Evolutionary conservation across 352 stramenopile genomes (phyloP), one percentile per base, ranked within the genome.

Genomic region (Pythium folliculosum): DNA sequence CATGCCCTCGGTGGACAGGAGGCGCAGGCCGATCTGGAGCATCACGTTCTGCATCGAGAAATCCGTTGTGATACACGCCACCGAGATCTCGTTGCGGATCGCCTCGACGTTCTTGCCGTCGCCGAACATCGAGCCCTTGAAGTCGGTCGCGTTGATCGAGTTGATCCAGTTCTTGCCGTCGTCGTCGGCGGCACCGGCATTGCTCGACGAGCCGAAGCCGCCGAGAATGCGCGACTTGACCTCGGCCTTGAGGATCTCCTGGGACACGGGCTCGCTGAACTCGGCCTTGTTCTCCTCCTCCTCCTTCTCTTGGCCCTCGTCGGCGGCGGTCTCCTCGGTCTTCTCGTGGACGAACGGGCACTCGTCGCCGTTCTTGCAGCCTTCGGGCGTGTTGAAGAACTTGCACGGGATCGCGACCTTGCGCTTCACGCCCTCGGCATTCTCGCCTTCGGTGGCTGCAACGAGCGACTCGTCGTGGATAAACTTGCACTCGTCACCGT

Each of bases 1-100:
- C 88, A 94, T 93, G 50, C 88, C 88, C 12, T 96, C 88, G 0
- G 80, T 86, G 16, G 84, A 94, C 21, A 96, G 62, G 45, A 94
- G 78, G 21, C 84, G 79, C 54, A 96, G 60, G 9, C 88, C 88
- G n/a, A 96, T 91, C 82, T 96, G 88, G n/a, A 96, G 73, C 84
- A 94, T 80, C 40, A 94, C 88, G 70, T 96, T 96, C 77, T 96
- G 88, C 88, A 96, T 96, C 21, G 86, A 94, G 55, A 88, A 96
- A 77, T 96, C 88, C 50, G 88, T 96, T 9, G 88, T 96, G 65
- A 95, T 94, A 70, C 88, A 96, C 25, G 81, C 86, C 14, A 91
- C 81, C 13, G 76, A 30, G 35, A 92, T 70, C 1, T 75, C 78
- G 22, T 81, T 61, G 47, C 71, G 69, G 32, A 94, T 84, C 19